Conservation (phyloP, 805 yeast genomes). For the Candida multigemmis region DNA sequence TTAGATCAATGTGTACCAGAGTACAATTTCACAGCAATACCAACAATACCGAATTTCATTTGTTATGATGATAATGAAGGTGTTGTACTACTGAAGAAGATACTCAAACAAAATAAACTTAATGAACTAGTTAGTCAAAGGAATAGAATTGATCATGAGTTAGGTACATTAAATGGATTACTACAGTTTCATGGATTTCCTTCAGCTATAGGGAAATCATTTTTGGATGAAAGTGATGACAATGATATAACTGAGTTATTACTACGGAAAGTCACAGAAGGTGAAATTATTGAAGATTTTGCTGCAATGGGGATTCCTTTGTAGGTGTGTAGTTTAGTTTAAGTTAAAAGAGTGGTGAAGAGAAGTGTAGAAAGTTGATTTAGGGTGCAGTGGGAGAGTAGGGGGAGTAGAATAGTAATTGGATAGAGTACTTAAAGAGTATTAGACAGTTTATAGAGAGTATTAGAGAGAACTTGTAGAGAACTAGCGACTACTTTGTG, state of each 20-base stretch:
- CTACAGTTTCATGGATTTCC: slow-evolving; percentile 70
- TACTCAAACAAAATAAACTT: slow-evolving; percentile 24
- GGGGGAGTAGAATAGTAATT: no score
- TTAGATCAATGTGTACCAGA: slow-evolving; percentile 60
- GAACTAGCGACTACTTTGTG: no score
- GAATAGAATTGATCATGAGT: slow-evolving; percentile 55
- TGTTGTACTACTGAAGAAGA: slow-evolving; percentile 20
- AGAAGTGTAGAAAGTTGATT: no score
- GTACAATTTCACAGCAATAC: slow-evolving; percentile 38
- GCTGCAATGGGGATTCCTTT: slow-evolving; percentile 46
- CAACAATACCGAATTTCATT: slow-evolving; percentile 18
- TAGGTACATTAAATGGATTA: slow-evolving; percentile 63
- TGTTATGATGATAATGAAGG: slow-evolving; percentile 3
- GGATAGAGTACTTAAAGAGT: no score
- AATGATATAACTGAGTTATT: slow-evolving; percentile 14
- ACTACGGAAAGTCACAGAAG: slow-evolving; percentile 51
- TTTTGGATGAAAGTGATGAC: slow-evolving; percentile 13
- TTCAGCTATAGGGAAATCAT: slow-evolving; percentile 49
- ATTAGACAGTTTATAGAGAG: no score
- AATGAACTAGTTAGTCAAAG: slow-evolving; percentile 52
- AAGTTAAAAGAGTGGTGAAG: no score
- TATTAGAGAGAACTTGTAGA: no score
- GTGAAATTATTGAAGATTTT: slow-evolving; percentile 72
- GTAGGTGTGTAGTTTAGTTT: no score
- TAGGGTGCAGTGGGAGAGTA: no score